Percentiles rank a stretch among this genome's conserved stretches.
phyloP scores from a whole-genome alignment of 345 rosid species.

The Hibiscus syriacus region DNA sequence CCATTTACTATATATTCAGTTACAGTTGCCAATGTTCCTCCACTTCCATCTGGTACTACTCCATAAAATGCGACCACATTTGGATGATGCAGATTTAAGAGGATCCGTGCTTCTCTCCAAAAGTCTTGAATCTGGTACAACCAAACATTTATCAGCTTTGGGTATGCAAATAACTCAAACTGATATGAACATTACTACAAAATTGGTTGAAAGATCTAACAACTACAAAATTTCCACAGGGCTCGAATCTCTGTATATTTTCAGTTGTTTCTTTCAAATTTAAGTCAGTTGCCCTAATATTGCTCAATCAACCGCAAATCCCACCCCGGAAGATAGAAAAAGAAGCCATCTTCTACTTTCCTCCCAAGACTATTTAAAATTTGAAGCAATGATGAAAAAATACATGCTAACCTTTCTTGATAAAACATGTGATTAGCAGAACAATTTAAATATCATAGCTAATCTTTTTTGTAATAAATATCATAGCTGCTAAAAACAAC shows the following conservation, averaged over 20 bases:
- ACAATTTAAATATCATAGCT: too few relatives aligned
- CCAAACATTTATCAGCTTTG: constrained; percentile 9
- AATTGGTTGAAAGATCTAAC: constrained; percentile 3
- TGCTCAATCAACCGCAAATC: background rate
- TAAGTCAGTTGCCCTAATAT: background rate
- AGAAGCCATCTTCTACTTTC: background rate
- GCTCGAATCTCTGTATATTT: too few relatives aligned
- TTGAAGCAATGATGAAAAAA: too few relatives aligned
- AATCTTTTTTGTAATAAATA: too few relatives aligned
- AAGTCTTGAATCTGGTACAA: constrained; percentile 46
- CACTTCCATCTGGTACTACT: constrained; percentile 60
- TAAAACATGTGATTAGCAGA: too few relatives aligned
- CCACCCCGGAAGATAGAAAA: background rate
- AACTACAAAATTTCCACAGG: background rate
- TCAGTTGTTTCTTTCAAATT: background rate
- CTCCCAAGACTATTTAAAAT: background rate
- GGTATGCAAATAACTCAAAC: background rate
- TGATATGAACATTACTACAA: background rate
- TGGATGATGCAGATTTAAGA: constrained; percentile 68
- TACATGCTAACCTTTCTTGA: too few relatives aligned
- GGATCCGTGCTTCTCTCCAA: constrained; percentile 77
- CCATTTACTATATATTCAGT: constrained; percentile 75
- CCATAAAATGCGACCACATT: constrained; percentile 73
- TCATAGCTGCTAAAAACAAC: too few relatives aligned
- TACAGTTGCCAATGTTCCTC: constrained; percentile 66